Conservation (phyloP, 1,284 basidiomycete species). For the Inonotus hispidus region DNA sequence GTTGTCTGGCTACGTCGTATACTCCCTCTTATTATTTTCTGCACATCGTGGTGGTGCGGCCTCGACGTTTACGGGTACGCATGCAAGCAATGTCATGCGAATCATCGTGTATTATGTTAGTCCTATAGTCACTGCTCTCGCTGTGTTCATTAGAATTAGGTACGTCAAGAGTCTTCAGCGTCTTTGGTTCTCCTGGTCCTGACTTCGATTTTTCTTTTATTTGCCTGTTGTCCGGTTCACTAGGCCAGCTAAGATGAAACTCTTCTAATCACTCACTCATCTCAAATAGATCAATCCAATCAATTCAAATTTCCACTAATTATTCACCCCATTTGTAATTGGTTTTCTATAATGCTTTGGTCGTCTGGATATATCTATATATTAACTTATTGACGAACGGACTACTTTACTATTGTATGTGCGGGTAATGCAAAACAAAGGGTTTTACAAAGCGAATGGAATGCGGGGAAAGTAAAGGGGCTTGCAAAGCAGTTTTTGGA, state of each 20-base stretch:
- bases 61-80: constrained; percentile 47
- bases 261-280: constrained; percentile 29
- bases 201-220: not conserved
- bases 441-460: not conserved
- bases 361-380: not conserved
- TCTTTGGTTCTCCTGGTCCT: not conserved
- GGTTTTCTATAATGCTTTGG: too few relatives aligned
- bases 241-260: constrained; percentile 49
- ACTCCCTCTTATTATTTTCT: constrained; percentile 49
- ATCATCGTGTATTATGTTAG: constrained; percentile 49
- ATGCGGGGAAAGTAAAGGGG: not conserved
- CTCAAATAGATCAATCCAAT: not conserved
- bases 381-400: not conserved
- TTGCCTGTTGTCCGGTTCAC: not conserved
- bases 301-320: too few relatives aligned
- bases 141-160: constrained; percentile 43
- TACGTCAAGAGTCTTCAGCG: constrained; percentile 26
- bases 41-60: constrained; percentile 58
- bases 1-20: constrained; percentile 60
- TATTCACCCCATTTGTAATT: not conserved
- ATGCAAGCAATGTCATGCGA: constrained; percentile 37
- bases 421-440: not conserved
- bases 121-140: constrained; percentile 38
- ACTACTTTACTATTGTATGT: too few relatives aligned
- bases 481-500: not conserved